Evolutionary conservation across 1,284 basidiomycete species (phyloP), one percentile per base, ranked within the genome.

Genomic region (Ustilago crameri): DNA sequence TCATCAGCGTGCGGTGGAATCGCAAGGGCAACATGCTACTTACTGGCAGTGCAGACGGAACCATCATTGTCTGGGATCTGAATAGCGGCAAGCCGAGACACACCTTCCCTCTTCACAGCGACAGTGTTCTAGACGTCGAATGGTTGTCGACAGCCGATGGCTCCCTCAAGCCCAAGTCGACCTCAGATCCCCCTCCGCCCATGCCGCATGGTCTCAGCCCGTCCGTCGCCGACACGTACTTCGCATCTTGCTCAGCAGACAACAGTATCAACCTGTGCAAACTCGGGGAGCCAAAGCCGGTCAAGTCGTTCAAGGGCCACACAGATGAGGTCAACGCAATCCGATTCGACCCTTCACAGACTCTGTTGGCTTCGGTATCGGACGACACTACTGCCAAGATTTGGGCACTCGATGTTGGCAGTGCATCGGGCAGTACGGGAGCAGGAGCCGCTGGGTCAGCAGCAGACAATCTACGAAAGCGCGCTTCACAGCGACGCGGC

Each of bases 61-160:
- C 82, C 41, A 79, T 76, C 40, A 83, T 83, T 37, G 80, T 82
- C 4, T 83, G 82, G 82, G 82, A 83, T 47, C 59, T 82, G n/a
- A 66, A 75, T 47, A 79, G 75, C 49, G 82, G 82, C 42, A 82
- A 79, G 58, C 76, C 79, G 20, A 70, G 78, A 24, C 75, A 82
- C 65, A 80, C 82, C 43, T 81, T 75, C 54, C 66, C 66, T 18
- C 45, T 81, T 3, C 82, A 83, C 58, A 74, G 75, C 40, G 80
- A 82, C 58, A 72, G 73, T 34, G 77, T 82, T 5, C 59, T 83
- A 22, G 82, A 82, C 38, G 80, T 81, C 24, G 81, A 83, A 43
- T 83, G 82, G 82, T 63, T 83, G 22, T 75, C 74, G 22, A 69
- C 61, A 3, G 71, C 71, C 24, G 61, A 69, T 18, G 71, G 68